Evolutionary conservation across 2,329 filamentous ascomycete genomes (phyloP), one percentile per base, ranked within the genome.

Genomic region (Pseudocercospora macadamiae): DNA sequence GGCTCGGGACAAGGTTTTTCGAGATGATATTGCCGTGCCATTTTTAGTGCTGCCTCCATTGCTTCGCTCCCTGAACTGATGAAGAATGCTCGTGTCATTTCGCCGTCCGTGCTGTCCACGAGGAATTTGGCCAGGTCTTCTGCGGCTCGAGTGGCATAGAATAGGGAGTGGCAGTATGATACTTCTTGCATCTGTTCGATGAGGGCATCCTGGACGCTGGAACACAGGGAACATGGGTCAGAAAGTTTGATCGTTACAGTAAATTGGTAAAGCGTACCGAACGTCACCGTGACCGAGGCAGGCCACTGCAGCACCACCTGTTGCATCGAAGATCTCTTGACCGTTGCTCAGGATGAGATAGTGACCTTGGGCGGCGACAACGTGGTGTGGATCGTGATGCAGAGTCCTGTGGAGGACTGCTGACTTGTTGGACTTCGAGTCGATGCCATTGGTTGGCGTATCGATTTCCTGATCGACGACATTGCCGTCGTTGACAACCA

Each of bases 281-380:
- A 79, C 68, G 52, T 88, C 81, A 26, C 84, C 85, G 66, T 91
- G 86, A 5, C 90, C 90, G 8, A 93, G 76, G 68, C 86, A 88
- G 8, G 86, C 81, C 3, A 92, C 89, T 19, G 87, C 89, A 2
- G 90, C 88, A 18, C 90, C 90, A 25, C 87, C 84, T 18, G 87
- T 89, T 1, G 85, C 87, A 71, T 95, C 90, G 12, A 92, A 81
- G 42, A 95, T 82, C 30, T 75, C 77, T 21, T 82, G 79, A 1
- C 86, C 87, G 68, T 80, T 79, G 64, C 76, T 76, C 1, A 86
- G 75, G 30, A 76, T 73, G n/a, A 86, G 72, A 59, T 80, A 82
- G 63, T 80, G 77, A 9, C 82, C 83, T 55, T 77, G 72, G 4
- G 79, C 83, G 0, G 75, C 78, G 8, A 77, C 69, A 3, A 83